Base-by-base conservation (phyloP, 23 red algal genomes). In the Cyanidioschyzon merolae region DNA sequence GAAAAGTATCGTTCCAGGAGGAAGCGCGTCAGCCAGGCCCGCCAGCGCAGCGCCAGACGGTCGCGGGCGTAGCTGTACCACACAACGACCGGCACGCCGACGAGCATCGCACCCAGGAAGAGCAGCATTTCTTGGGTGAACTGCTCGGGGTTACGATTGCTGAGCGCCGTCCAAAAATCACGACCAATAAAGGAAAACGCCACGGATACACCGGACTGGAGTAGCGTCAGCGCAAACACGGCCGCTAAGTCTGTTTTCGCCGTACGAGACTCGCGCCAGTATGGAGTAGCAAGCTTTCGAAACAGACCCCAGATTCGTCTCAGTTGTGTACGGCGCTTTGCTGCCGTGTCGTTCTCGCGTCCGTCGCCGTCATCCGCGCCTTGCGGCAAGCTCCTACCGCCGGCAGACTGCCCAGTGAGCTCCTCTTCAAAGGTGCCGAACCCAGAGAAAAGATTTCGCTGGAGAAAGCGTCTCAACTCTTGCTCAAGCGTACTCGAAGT, bases 161-260 rank as follows among this genome's bases (percentile, higher is more conserved):
- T 88, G 12, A 98, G 77, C 29, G 88, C 94, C 0, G 85, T 89
- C 94, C 94, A 98, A 77, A 98, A 91, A 75, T 98, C 94, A 2
- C 88, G 76, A 41, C 80, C 83, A 2, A 98, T 85, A 58, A 77
- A 98, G 30, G 86, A 90, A 68, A 98, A 91, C 18, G 83, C 82
- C 30, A 98, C 94, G 7, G 94, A 98, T 38, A 98, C 83, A 27
- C 94, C 94, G 39, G 77, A 79, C 26, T 91, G 84, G 31, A 89
- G 74, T 2, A 91, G 82, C 30, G 88, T 86, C 2, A 91, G 81
- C 16, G 89, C 94, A 0, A 98, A 54, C 2, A 98, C 88, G 0
- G 50, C 79, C 15, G 80, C 88, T 1, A 91, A 45, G 75, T 92
- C 83, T 39, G 71, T 39, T 34, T 86, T 84, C 0, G 88, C 94